phyloP scores from a whole-genome alignment of 106 monocot species.

The Platanthera guangdongensis region DNA sequence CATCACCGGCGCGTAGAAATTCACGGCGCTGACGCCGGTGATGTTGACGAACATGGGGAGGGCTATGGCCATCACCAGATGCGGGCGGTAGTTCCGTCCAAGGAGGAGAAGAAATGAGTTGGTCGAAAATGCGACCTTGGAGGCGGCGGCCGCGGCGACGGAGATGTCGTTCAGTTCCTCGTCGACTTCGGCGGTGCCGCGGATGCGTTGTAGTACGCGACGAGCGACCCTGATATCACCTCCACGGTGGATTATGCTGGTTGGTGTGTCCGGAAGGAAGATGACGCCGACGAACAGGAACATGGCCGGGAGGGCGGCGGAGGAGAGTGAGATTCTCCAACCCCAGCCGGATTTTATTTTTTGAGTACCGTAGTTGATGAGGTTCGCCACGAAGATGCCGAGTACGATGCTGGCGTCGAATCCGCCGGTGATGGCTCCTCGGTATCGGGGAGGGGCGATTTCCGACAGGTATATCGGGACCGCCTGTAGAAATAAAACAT shows the following conservation, averaged over 20 bases:
- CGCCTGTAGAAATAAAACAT: constrained; percentile 12
- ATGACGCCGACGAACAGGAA: constrained; percentile 19
- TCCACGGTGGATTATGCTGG: constrained; percentile 36
- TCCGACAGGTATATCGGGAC: constrained; percentile 34
- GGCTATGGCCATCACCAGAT: constrained; percentile 38
- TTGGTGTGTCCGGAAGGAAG: constrained; percentile 39
- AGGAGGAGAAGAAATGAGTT: constrained; percentile 8
- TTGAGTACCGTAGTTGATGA: constrained; percentile 37
- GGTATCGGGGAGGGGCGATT: constrained; percentile 26
- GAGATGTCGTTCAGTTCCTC: constrained; percentile 32
- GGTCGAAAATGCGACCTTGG: neutral
- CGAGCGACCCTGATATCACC: constrained; percentile 14
- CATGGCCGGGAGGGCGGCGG: constrained; percentile 23
- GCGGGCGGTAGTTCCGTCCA: constrained; percentile 26
- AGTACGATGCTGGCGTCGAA: constrained; percentile 24
- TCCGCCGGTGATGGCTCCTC: constrained; percentile 31
- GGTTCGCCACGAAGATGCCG: constrained; percentile 22
- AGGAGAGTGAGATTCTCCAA: constrained; percentile 30
- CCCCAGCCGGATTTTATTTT: constrained; percentile 26
- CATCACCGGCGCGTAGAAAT: constrained; percentile 39
- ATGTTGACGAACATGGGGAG: constrained; percentile 33
- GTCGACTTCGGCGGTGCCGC: constrained; percentile 31
- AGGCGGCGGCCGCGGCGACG: constrained; percentile 1
- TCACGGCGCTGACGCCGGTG: constrained; percentile 61
- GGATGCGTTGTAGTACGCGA: constrained; percentile 29